Percentiles rank a stretch among this genome's conserved stretches.
phyloP scores from a whole-genome alignment of 1,284 basidiomycete species.

The Schizopora paradoxa region DNA sequence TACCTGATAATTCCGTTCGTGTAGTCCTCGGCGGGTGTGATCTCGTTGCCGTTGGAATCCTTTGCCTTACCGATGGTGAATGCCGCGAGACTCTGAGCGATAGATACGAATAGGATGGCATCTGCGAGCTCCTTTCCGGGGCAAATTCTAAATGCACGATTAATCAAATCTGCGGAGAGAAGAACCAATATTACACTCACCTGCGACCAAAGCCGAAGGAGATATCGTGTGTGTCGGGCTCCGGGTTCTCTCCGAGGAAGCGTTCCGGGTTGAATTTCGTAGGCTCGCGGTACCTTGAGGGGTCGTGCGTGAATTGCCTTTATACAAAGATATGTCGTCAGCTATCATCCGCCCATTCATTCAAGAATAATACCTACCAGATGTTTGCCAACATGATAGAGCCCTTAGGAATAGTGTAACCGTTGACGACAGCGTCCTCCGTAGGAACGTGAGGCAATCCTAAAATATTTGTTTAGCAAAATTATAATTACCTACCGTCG shows the following conservation, averaged over 20 bases:
- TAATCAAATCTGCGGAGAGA: background rate
- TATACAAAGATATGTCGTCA: background rate
- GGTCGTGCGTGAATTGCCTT: constrained; percentile 20
- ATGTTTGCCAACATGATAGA: constrained; percentile 17
- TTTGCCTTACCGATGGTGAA: constrained; percentile 8
- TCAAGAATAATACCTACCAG: constrained; percentile 5
- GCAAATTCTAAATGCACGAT: constrained; percentile 5
- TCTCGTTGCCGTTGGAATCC: background rate
- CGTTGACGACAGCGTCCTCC: constrained; percentile 19
- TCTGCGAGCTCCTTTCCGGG: constrained; percentile 15
- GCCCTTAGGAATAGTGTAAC: constrained; percentile 22
- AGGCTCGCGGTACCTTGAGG: constrained; percentile 18
- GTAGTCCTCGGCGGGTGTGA: background rate
- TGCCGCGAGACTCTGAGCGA: constrained; percentile 11
- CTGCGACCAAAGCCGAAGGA: constrained; percentile 20
- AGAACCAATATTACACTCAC: constrained; percentile 2
- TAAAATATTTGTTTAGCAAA: background rate
- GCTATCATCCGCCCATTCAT: background rate
- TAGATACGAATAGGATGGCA: constrained; percentile 11
- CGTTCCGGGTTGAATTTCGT: constrained; percentile 21
- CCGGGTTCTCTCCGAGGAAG: constrained; percentile 16
- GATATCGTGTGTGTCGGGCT: constrained; percentile 12
- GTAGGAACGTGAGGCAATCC: constrained; percentile 18
- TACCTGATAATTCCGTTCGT: background rate
- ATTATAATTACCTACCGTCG: background rate